Percentiles rank a stretch among this genome's conserved stretches.
phyloP scores from a whole-genome alignment of 352 stramenopile species.

The Saprolegnia parasitica region DNA sequence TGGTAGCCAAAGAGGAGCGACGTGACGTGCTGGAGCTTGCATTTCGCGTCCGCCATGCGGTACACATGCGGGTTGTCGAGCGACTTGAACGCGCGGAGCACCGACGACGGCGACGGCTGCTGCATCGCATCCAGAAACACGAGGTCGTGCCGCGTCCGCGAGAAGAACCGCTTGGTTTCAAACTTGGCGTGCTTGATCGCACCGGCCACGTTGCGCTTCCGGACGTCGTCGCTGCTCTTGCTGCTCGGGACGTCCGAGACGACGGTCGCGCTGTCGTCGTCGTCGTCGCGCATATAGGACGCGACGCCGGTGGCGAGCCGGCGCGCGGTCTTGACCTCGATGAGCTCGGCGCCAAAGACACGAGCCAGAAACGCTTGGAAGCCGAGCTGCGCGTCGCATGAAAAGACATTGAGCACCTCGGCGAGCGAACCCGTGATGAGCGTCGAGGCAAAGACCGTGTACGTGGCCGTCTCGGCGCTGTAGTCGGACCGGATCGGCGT shows the following conservation, averaged over 20 bases:
- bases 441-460: conserved; percentile 6
- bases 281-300: neutral
- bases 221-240: neutral
- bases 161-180: conserved; percentile 16
- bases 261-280: neutral
- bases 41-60: conserved; percentile 13
- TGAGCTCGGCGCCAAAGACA: conserved; percentile 9
- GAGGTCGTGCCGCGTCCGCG: conserved; percentile 9
- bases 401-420: conserved; percentile 25
- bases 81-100: conserved; percentile 24
- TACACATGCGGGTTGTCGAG: conserved; percentile 12
- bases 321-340: conserved; percentile 16
- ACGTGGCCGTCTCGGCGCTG: neutral
- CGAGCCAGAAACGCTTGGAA: conserved; percentile 25
- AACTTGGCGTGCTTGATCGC: conserved; percentile 21
- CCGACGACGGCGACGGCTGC: neutral
- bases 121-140: conserved; percentile 22
- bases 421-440: conserved; percentile 6
- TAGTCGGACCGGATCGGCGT: neutral
- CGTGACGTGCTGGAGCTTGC: conserved; percentile 3
- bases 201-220: neutral
- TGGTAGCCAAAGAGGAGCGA: conserved; percentile 26
- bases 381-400: conserved; percentile 19
- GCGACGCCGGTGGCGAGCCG: neutral
- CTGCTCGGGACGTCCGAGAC: conserved; percentile 7